A percentile compares a stretch with the other conserved stretches of the same genome.
Conservation (phyloP, 2,329 filamentous ascomycete genomes). For the Ceratocystis colombiana region DNA sequence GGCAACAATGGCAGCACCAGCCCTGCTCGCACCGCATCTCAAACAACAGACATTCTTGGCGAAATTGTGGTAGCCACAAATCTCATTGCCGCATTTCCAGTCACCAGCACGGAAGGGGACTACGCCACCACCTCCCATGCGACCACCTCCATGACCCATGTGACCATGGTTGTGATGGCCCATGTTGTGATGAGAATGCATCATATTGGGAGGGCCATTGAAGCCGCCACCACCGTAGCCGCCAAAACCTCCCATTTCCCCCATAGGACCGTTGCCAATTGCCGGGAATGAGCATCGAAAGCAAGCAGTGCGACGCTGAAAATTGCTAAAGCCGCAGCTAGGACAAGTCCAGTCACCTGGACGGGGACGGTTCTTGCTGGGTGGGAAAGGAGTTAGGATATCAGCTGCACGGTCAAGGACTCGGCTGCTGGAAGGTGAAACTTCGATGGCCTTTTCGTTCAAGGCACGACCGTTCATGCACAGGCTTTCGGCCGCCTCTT, state of each 20-base stretch:
- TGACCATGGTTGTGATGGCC: constrained; percentile 37
- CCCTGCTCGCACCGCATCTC: constrained; percentile 87
- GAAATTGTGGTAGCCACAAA: constrained; percentile 98
- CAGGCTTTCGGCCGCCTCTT: constrained; percentile 95
- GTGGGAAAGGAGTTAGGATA: constrained; percentile 92
- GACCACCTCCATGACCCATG: constrained; percentile 50
- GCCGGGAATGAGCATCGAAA: constrained; percentile 99
- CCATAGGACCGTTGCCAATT: constrained; percentile 62
- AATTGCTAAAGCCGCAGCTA: constrained; percentile 97
- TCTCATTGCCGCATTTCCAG: constrained; percentile 97
- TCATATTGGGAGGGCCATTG: constrained; percentile 58
- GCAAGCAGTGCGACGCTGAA: constrained; percentile 94
- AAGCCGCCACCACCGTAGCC: constrained; percentile 58
- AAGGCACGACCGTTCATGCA: constrained; percentile 98
- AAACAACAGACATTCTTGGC: constrained; percentile 98
- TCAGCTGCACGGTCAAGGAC: constrained; percentile 92
- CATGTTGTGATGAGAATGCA: constrained; percentile 48
- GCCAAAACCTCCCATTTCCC: constrained; percentile 43
- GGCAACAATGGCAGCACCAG: constrained; percentile 84
- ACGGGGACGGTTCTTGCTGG: constrained; percentile 93
- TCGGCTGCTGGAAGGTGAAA: constrained; percentile 92
- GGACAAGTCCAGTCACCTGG: constrained; percentile 99
- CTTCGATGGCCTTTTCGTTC: constrained; percentile 98
- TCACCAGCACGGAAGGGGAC: constrained; percentile 97
- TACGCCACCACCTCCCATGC: constrained; percentile 70